A percentile compares a stretch with the other conserved stretches of the same genome.
Conservation (phyloP, 306 rosid species). For the Luffa aegyptiaca region DNA sequence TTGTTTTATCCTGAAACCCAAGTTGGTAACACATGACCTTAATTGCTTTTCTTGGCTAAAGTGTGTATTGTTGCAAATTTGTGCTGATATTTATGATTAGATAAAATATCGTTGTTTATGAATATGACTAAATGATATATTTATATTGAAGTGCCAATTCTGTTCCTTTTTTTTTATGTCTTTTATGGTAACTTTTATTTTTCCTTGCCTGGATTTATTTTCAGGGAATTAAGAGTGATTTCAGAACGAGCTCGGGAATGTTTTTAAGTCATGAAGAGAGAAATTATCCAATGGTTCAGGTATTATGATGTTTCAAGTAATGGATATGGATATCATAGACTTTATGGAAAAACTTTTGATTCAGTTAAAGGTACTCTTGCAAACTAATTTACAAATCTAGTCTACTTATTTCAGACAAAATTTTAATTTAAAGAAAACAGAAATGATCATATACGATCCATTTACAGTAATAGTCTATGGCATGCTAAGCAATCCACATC, state of each 20-base stretch:
- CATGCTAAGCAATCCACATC: not conserved
- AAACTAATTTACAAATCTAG: not conserved
- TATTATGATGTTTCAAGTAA: slow-evolving; percentile 13
- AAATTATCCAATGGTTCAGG: slow-evolving; percentile 72
- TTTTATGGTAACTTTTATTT: not conserved
- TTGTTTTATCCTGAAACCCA: not conserved
- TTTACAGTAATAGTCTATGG: not conserved
- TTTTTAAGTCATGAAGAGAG: slow-evolving; percentile 57
- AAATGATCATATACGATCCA: not conserved
- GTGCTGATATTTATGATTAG: not conserved
- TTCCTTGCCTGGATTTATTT: not conserved
- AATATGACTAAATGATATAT: not conserved
- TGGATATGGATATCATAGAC: not conserved
- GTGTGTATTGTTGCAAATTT: not conserved
- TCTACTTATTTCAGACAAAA: not conserved
- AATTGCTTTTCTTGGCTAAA: not conserved
- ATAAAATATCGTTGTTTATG: not conserved
- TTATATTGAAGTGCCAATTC: not conserved
- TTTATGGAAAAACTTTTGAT: not conserved
- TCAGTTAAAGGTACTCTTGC: not conserved
- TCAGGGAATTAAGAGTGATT: slow-evolving; percentile 82
- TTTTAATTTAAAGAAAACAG: not conserved
- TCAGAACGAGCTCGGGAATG: slow-evolving; percentile 98
- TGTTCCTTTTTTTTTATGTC: not conserved
- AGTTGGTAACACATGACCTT: not conserved